phyloP scores from a whole-genome alignment of 495 filamentous ascomycete genomes.

The Penicillium pancosmium region DNA sequence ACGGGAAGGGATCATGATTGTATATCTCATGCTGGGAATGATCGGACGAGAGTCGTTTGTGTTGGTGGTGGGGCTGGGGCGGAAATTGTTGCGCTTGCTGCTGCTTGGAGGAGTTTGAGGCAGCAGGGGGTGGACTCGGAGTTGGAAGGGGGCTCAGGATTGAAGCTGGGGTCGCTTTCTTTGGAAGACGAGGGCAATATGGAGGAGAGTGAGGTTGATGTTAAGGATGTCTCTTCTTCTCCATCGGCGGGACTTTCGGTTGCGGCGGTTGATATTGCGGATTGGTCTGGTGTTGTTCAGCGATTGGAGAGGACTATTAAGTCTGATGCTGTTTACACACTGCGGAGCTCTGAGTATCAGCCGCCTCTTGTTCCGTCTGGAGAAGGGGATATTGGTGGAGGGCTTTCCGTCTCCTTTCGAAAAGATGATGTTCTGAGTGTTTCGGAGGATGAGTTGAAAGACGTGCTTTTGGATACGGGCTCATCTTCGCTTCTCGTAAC shows the following conservation, averaged over 20 bases:
- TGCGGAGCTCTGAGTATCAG: constrained; percentile 35
- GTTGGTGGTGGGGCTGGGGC: constrained; percentile 88
- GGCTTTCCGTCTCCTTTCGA: constrained; percentile 53
- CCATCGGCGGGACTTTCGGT: constrained; percentile 46
- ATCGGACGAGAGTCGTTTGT: constrained; percentile 55
- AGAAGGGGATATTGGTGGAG: constrained; percentile 34
- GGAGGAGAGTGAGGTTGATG: constrained; percentile 1
- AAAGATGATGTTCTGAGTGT: constrained; percentile 66
- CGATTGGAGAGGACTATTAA: constrained; percentile 50
- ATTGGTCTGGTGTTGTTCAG: constrained; percentile 66
- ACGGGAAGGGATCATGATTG: not conserved
- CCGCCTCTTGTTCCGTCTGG: constrained; percentile 56
- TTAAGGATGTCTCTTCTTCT: not conserved
- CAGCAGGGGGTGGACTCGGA: constrained; percentile 1
- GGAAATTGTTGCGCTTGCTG: constrained; percentile 77
- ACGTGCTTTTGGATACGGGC: constrained; percentile 34
- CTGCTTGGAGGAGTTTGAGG: constrained; percentile 54
- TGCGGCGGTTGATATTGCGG: constrained; percentile 76
- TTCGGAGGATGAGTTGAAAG: constrained; percentile 38
- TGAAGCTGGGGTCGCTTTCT: constrained; percentile 21
- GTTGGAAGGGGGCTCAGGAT: not conserved
- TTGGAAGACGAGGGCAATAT: constrained; percentile 20
- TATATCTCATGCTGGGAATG: not conserved
- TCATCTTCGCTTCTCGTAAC: constrained; percentile 63
- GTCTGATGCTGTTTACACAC: constrained; percentile 34